These are phyloP conservation scores for Colletotrichum chlorophyti DNA, from an alignment of 2,329 filamentous ascomycete species.

Conservation along the genomic window DNA sequence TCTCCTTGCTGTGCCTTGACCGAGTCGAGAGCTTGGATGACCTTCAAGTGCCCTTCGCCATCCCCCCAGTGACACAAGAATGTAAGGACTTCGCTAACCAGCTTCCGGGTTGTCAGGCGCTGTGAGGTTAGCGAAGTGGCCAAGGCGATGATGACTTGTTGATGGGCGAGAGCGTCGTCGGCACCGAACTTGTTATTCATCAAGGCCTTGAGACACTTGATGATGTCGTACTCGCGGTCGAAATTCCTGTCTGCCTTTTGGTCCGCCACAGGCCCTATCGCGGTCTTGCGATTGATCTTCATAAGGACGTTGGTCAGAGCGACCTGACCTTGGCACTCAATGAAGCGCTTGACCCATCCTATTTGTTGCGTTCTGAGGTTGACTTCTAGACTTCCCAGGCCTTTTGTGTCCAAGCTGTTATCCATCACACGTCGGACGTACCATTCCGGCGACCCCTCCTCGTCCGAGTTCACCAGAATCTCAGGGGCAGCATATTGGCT, in stretches of 20 bases:
- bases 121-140: constrained; percentile 88
- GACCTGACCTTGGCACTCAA: constrained; percentile 96
- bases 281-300: constrained; percentile 91
- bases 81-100: constrained; percentile 94
- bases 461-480: constrained; percentile 81
- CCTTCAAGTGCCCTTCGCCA: constrained; percentile 88
- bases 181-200: constrained; percentile 99
- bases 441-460: constrained; percentile 97
- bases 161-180: constrained; percentile 90
- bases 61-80: constrained; percentile 96
- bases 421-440: constrained; percentile 98
- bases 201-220: constrained; percentile 95
- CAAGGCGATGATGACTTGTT: constrained; percentile 87
- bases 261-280: constrained; percentile 68
- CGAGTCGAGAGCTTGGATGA: constrained; percentile 90
- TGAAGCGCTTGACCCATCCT: constrained; percentile 94
- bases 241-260: constrained; percentile 76
- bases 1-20: constrained; percentile 89
- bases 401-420: constrained; percentile 89
- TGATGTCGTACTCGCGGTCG: constrained; percentile 93
- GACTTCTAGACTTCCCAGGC: constrained; percentile 91
- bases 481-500: constrained; percentile 70
- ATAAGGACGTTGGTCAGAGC: constrained; percentile 91
- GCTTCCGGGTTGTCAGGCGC: constrained; percentile 87
- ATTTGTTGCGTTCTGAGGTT: constrained; percentile 96